Evolutionary conservation across 495 filamentous ascomycete species (phyloP), one percentile per base, ranked within the genome.

Genomic region (Staphylotrichum tortipilum): DNA sequence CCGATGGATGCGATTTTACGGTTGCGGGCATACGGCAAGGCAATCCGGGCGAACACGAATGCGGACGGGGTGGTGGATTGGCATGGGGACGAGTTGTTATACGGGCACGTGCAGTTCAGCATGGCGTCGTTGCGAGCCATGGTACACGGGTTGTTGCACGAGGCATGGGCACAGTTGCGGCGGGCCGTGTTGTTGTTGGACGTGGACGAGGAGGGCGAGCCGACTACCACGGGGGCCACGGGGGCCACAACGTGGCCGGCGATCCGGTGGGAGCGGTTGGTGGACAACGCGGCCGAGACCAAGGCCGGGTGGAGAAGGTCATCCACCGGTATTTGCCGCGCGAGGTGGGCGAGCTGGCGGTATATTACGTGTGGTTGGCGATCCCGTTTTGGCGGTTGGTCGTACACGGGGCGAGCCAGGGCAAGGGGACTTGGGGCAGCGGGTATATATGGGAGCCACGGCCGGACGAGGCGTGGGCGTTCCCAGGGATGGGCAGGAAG

Each of bases 251-350:
- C 23, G 14, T 43, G 24, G 40, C 40, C 24, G 7, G 40, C 40
- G n/a, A 43, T 43, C 40, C n/a, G 12, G 40, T 43, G n/a, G 40
- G 40, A 43, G 24, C 23, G 24, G 23, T 43, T 43, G 40, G 40
- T 43, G 2, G 40, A 43, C n/a, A 43, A 43, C 24, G 40, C 40
- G 40, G 40, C 40, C 26, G 40, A 43, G 40, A 43, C 40, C 24
- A 43, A 17, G 26, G 15, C 40, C 15, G 40, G 40, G 40, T 30
- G 40, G 26, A 43, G 40, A 37, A 37, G 34, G 34, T 37, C 5
- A 37, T 37, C 15, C n/a, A 37, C 34, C 34, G 34, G 15, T 37
- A 37, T 37, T 37, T 37, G 34, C 34, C 7, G 15, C 15, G n/a
- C 15, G 34, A 37, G 34, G 34, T 37, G 9, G 34, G 34, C 34